Evolutionary conservation across 768 basidiomycete genomes (phyloP), one percentile per base, ranked within the genome.

Genomic region (Lepiota brunneoincarnata): DNA sequence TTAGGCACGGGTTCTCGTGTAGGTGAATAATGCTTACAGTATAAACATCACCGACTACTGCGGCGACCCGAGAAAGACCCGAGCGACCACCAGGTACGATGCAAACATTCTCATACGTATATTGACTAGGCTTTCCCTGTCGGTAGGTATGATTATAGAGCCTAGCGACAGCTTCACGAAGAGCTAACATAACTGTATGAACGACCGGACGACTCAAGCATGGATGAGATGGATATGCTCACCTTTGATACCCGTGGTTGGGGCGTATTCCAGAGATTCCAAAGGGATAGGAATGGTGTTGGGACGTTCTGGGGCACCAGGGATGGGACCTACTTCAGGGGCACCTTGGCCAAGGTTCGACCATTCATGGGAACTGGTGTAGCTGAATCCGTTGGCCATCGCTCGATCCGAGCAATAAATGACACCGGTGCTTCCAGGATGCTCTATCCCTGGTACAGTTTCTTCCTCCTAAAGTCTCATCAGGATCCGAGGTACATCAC

Each of bases 41-140:
- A 60, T 91, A 93, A 48, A 94, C 91, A 64, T 94, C 91, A 39
- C 91, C 86, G 54, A 98, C 81, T 46, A 98, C 94, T 14, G 95
- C 91, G 12, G 94, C 93, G 20, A 98, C 80, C 56, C 95, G 86
- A 24, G 91, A 90, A 58, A 98, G 78, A 10, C 94, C 94, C 2
- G 94, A 78, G 51, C 93, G 86, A 14, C 95, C 95, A 40, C 95
- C 95, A 11, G 95, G 95, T 0, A 97, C 94, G 61, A 98, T 96
- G 63, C 91, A 93, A 11, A 92, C 87, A 63, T 98, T 98, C 70
- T 95, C 93, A 59, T 77, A 89, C 1, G 92, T 94, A 67, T 97
- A 98, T 60, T 95, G 79, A 59, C 89, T 92, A 6, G 68, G 55
- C 71, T 89, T 95, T 43, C 83, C 90, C 60, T 88, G 70, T 31